Conservation (phyloP, 768 basidiomycete species). For the Trametes meyenii region DNA sequence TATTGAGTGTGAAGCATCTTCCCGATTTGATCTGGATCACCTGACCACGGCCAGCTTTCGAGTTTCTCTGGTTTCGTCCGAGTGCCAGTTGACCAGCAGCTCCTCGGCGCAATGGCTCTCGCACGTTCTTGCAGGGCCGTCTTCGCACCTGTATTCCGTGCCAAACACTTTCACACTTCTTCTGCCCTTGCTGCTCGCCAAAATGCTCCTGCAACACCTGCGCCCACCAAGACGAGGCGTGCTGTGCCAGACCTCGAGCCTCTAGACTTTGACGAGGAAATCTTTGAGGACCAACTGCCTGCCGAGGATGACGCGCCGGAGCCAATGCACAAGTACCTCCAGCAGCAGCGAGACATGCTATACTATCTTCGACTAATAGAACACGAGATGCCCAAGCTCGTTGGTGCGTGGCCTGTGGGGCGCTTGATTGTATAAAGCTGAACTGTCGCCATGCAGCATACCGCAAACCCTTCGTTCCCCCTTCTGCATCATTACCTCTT, state of each 20-base stretch:
- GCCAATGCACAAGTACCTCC: constrained; percentile 70
- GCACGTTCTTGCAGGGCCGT: constrained; percentile 23
- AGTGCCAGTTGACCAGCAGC: background rate
- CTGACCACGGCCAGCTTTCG: constrained; percentile 18
- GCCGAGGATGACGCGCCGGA: constrained; percentile 68
- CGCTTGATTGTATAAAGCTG: constrained; percentile 9
- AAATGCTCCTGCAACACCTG: constrained; percentile 16
- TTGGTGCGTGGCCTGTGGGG: constrained; percentile 52
- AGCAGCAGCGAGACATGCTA: constrained; percentile 72
- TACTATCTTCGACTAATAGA: constrained; percentile 86
- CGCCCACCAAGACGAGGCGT: constrained; percentile 20
- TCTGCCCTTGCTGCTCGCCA: constrained; percentile 13
- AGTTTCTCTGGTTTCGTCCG: constrained; percentile 4
- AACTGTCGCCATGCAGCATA: constrained; percentile 55
- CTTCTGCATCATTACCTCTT: constrained; percentile 57
- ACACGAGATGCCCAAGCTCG: constrained; percentile 84
- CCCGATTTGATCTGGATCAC: constrained; percentile 18
- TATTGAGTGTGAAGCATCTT: background rate
- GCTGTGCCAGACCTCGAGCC: constrained; percentile 18
- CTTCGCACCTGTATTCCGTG: constrained; percentile 28
- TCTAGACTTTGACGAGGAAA: constrained; percentile 22
- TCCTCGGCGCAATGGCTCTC: constrained; percentile 24
- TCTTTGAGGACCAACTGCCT: constrained; percentile 28
- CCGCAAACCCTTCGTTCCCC: constrained; percentile 78
- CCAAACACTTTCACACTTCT: constrained; percentile 23